Evolutionary conservation across 148 eudicot genomes (phyloP).

Genomic region (Limonium bicolor): DNA sequence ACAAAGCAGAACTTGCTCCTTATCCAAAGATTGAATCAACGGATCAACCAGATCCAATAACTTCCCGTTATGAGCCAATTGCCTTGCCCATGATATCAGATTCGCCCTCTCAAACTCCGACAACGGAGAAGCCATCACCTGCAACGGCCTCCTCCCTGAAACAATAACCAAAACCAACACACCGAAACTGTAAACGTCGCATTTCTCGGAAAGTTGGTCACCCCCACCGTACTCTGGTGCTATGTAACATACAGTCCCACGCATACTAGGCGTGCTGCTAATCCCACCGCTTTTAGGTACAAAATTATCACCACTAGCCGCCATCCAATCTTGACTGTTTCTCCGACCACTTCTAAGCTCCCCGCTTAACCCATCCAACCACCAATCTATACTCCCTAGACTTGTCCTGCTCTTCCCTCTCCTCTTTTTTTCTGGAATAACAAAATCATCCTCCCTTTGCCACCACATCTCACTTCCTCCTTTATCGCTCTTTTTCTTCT

Average conservation of each 20-base stretch:
- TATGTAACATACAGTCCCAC: conserved; percentile 92
- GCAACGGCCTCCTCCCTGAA: conserved; percentile 86
- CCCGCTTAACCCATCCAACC: conserved; percentile 85
- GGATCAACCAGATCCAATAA: conserved; percentile 78
- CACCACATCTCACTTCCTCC: conserved; percentile 54
- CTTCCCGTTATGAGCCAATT: conserved; percentile 68
- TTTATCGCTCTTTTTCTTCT: conserved; percentile 24
- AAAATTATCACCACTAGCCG: conserved; percentile 50
- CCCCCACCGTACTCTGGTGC: conserved; percentile 92
- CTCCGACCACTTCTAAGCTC: conserved; percentile 56
- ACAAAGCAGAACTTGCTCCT: conserved; percentile 59
- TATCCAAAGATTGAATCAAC: conserved; percentile 32
- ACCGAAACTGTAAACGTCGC: conserved; percentile 89
- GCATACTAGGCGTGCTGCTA: conserved; percentile 96
- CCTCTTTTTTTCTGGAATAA: conserved; percentile 51
- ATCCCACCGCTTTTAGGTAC: conserved; percentile 86
- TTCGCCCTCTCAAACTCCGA: conserved; percentile 92
- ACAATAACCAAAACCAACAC: conserved; percentile 70
- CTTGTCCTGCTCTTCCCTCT: conserved; percentile 60
- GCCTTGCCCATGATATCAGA: conserved; percentile 88
- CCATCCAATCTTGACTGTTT: conserved; percentile 76
- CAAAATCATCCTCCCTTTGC: conserved; percentile 69
- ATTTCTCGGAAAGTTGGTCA: conserved; percentile 60
- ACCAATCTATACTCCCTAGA: conserved; percentile 76
- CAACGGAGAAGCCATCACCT: conserved; percentile 83